Percentiles rank a stretch among this genome's conserved stretches.
Evolutionary conservation across 768 basidiomycete species (phyloP).

Genomic region (Tylopilus intermedius): DNA sequence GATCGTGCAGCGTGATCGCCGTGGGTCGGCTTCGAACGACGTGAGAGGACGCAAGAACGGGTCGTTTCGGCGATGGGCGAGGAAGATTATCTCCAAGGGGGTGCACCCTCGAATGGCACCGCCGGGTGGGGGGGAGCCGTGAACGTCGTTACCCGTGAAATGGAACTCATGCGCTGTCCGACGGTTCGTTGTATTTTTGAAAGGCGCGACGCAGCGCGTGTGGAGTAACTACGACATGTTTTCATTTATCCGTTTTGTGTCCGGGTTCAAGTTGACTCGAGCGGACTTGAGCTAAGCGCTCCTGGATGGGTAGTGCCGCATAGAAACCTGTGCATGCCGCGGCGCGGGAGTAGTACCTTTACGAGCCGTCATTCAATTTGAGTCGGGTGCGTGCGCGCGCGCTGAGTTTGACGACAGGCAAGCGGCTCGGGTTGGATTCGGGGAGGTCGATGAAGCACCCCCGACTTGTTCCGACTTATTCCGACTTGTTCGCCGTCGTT

Average conservation of each 20-base stretch:
- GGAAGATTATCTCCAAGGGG: not conserved
- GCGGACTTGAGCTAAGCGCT: not conserved
- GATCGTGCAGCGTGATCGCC: not conserved
- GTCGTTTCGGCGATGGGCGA: not conserved
- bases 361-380: not conserved
- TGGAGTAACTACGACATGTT: not conserved
- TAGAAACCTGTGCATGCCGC: not conserved
- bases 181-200: not conserved
- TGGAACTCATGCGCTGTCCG: not conserved
- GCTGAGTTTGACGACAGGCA: not conserved
- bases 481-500: not conserved
- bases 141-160: not conserved
- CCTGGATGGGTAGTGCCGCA: not conserved
- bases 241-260: not conserved
- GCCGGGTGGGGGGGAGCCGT: not conserved
- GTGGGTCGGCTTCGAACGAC: not conserved
- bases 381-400: not conserved
- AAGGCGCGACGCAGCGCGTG: not conserved
- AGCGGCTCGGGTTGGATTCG: not conserved
- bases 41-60: not conserved
- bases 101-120: not conserved
- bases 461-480: too few species aligned
- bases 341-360: not conserved
- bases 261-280: not conserved
- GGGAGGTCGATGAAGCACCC: too few species aligned